Evolutionary conservation across 2,329 filamentous ascomycete species (phyloP).

Genomic region (Cercospora sesami): DNA sequence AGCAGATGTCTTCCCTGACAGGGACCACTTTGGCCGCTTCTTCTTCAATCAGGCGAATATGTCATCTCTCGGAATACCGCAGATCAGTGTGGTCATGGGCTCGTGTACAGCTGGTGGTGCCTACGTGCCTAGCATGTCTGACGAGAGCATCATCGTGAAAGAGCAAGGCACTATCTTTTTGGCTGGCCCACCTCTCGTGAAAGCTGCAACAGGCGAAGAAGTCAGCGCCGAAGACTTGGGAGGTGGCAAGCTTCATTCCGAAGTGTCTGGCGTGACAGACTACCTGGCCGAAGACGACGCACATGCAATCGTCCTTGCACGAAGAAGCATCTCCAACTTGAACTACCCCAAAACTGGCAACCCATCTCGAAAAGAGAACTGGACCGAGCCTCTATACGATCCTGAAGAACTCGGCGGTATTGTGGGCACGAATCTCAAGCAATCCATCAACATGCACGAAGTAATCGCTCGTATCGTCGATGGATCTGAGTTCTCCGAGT

Average conservation of each 20-base stretch:
- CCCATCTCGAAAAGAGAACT: conserved; percentile 44
- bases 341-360: conserved; percentile 69
- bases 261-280: conserved; percentile 89
- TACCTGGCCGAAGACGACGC: conserved; percentile 93
- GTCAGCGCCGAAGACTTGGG: conserved; percentile 89
- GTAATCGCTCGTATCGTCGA: conserved; percentile 92
- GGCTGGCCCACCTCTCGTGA: conserved; percentile 88
- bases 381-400: conserved; percentile 76
- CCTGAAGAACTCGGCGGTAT: conserved; percentile 81
- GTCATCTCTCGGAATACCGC: conserved; percentile 83
- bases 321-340: conserved; percentile 81
- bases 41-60: conserved; percentile 98
- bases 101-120: conserved; percentile 94
- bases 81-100: conserved; percentile 95
- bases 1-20: conserved; percentile 91
- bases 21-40: conserved; percentile 92
- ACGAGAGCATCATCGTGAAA: conserved; percentile 94
- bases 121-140: conserved; percentile 95
- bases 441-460: conserved; percentile 81
- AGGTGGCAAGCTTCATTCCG: conserved; percentile 84
- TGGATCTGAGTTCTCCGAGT: conserved; percentile 85
- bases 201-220: conserved; percentile 91
- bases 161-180: conserved; percentile 98
- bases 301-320: conserved; percentile 81
- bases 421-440: conserved; percentile 83